Evolutionary conservation across 1,284 basidiomycete genomes (phyloP).

Genomic region (Cystobasidium pallidum): DNA sequence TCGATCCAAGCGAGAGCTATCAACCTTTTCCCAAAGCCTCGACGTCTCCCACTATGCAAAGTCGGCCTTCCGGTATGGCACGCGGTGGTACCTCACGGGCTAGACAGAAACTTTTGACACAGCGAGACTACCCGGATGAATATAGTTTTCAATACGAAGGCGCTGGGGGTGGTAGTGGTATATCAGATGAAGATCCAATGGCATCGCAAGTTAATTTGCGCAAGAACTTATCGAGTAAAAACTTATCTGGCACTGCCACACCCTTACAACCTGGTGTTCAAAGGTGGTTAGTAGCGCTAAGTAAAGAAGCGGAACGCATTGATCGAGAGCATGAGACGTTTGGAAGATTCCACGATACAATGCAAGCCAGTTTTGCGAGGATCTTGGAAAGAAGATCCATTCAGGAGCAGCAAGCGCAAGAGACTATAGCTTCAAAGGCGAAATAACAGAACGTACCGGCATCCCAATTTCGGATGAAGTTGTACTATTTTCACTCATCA

Average conservation of each 20-base stretch:
- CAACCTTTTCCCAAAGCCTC: conserved; percentile 31
- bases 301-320: conserved; percentile 52
- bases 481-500: too few species aligned
- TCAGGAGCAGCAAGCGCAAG: conserved; percentile 37
- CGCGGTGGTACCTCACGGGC: conserved; percentile 19
- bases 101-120: conserved; percentile 36
- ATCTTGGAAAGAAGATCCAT: conserved; percentile 41
- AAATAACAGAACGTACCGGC: neutral
- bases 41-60: neutral
- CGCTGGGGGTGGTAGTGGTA: conserved; percentile 6
- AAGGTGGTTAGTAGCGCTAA: conserved; percentile 50
- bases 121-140: conserved; percentile 38
- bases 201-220: conserved; percentile 32
- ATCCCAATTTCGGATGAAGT: too few species aligned
- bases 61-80: neutral
- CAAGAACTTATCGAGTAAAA: conserved; percentile 30
- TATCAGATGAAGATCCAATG: conserved; percentile 23
- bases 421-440: neutral
- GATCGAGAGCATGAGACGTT: conserved; percentile 50
- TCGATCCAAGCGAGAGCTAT: conserved; percentile 36
- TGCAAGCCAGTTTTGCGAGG: conserved; percentile 51
- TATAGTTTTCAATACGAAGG: neutral
- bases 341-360: conserved; percentile 50
- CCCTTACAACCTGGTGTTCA: conserved; percentile 46
- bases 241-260: conserved; percentile 10